Evolutionary conservation across 345 rosid species (phyloP), one percentile per base, ranked within the genome.

Genomic region (Melaleuca quinquenervia): DNA sequence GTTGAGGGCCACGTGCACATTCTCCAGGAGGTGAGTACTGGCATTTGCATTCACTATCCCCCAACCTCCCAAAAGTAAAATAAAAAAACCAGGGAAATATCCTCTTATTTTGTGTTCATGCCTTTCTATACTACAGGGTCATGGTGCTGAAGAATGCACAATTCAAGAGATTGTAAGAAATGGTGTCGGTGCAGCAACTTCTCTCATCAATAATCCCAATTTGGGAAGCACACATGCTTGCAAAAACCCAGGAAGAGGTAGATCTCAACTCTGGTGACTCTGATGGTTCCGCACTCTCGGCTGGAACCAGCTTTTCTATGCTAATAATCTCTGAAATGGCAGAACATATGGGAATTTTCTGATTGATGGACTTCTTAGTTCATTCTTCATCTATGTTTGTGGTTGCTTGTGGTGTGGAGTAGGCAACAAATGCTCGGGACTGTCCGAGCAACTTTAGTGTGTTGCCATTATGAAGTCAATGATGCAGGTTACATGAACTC

Each of bases 341-440:
- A 70, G 80, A 70, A 70, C 26, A 36, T 70, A 0, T 70, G 80
- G 78, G 48, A 70, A 70, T 70, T 20, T 70, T 70, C 80, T 70
- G 80, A 70, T 70, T 70, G 80, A 70, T 70, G 80, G 80, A 70
- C 80, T 36, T 70, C 80, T 70, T 70, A 70, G 80, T 70, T 26
- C 80, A 0, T 70, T 70, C 48, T 70, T 70, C 80, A 18, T 70
- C 80, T 70, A 70, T 70, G 80, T 70, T 36, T 70, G 48, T 70
- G 80, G 80, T 70, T 64, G 0, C 3, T 64, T 64, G 20, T 52
- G 52, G 13, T 51, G 11, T 29, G 76, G 76, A 29, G 76, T 53
- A 22, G 5, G 4, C 78, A 18, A 36, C 2, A 15, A 8, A 70
- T 36, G 80, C 80, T 70, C 13, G 48, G 18, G 3, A 9, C 22